A percentile compares a stretch with the other conserved stretches of the same genome.
Conservation (phyloP, 768 basidiomycete species). For the Serendipita sp. region DNA sequence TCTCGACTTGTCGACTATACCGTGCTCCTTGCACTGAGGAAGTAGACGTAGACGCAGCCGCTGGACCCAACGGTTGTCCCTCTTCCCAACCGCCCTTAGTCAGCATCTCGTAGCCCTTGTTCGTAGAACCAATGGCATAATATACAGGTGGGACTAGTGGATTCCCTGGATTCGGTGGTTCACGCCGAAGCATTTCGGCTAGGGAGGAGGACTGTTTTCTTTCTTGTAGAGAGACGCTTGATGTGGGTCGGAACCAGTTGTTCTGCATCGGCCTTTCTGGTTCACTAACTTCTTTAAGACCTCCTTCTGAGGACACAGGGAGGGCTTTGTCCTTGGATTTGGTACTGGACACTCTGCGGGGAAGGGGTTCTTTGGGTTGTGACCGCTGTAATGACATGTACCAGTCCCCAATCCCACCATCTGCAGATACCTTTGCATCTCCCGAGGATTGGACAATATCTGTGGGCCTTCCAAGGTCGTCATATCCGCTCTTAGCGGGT, state of each 20-base stretch:
- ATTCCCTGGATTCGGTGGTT: background rate
- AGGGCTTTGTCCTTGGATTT: background rate
- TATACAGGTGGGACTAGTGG: slow-evolving; percentile 1
- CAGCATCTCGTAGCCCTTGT: slow-evolving; percentile 2
- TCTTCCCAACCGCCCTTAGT: slow-evolving; percentile 3
- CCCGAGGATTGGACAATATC: background rate
- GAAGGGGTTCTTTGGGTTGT: background rate
- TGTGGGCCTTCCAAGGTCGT: background rate
- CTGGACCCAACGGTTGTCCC: slow-evolving; percentile 1
- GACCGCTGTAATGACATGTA: background rate
- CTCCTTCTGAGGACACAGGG: background rate
- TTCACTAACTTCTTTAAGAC: background rate
- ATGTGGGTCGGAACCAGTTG: background rate
- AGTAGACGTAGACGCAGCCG: background rate
- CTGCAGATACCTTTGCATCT: background rate
- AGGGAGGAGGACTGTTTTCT: background rate
- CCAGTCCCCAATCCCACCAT: background rate
- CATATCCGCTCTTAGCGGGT: background rate
- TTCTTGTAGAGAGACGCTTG: background rate
- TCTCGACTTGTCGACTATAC: background rate
- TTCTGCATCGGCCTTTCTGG: background rate
- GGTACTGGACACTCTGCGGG: background rate
- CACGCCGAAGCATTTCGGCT: slow-evolving; percentile 2
- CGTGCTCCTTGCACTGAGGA: background rate
- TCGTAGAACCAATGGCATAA: background rate